Evolutionary conservation across 352 stramenopile genomes (phyloP), one percentile per base, ranked within the genome.

Genomic region (Globisporangium parvum): DNA sequence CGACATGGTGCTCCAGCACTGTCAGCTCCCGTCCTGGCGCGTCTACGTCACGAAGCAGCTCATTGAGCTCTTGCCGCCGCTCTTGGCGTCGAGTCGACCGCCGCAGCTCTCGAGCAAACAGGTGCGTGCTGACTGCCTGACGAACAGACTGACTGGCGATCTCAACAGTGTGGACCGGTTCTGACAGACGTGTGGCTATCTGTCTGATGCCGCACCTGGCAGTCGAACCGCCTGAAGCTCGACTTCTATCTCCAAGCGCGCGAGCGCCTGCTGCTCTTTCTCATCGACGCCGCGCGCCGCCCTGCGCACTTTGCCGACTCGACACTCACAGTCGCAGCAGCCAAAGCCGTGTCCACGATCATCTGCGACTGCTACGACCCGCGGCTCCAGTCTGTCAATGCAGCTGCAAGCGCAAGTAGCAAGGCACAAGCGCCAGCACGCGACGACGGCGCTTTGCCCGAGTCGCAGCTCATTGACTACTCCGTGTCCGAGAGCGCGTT

Each of bases 31-130:
- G 0, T 73, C 72, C 6, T 95, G 83, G 83, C 79, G 71, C 37
- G 77, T 85, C 6, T 90, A 77, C 59, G 84, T 93, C 37, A 86
- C 70, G 0, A 95, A 93, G 49, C 80, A 91, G 47, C 77, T 95
- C 47, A 60, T 93, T 45, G 80, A 91, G 26, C 50, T 95, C 6
- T 58, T 93, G 6, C 75, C 83, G 39, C 66, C 75, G 15, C 57
- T 95, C 1, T 59, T 95, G 4, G 57, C 63, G 17, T 85, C 85
- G 1, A 88, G 91, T 60, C 73, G 85, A 26, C 85, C 85, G 14
- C 67, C 76, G 12, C 74, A 85, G 52, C 60, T 72, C 12, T 78
- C 73, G 4, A 71, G 46, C 37, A 66, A 77, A 26, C 68, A 80
- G 61, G 71, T 77, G n/a, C 20, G 50, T 46, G 8, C 4, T 21